Evolutionary conservation across 202 grass and related monocot genomes (phyloP).

Genomic region (Dendrocalamus latiflorus): DNA sequence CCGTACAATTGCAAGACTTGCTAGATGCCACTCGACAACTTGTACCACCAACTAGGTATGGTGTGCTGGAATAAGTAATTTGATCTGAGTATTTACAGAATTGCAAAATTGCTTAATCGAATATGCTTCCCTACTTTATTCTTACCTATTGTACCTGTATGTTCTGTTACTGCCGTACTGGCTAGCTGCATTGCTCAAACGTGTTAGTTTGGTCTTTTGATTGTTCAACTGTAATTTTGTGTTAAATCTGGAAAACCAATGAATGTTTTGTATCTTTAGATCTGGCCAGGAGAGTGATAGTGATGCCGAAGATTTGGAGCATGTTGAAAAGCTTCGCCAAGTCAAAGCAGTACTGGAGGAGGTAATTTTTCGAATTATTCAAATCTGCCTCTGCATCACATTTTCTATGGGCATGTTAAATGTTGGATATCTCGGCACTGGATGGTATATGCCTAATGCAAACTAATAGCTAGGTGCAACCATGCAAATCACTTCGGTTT

Average conservation of each 20-base stretch:
- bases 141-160: background rate
- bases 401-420: slow-evolving; percentile 14
- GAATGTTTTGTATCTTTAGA: slow-evolving; percentile 37
- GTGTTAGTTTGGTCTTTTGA: background rate
- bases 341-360: slow-evolving; percentile 99
- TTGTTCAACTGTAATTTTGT: slow-evolving; percentile 2
- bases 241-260: slow-evolving; percentile 18
- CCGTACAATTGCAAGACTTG: slow-evolving; percentile 94
- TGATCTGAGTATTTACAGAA: background rate
- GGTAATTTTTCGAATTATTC: slow-evolving; percentile 46
- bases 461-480: slow-evolving; percentile 11
- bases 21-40: slow-evolving; percentile 97
- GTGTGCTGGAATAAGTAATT: slow-evolving; percentile 20
- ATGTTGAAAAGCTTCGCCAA: slow-evolving; percentile 98
- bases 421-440: background rate
- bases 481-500: background rate
- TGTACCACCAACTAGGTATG: slow-evolving; percentile 84
- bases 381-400: slow-evolving; percentile 10
- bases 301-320: slow-evolving; percentile 89
- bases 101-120: background rate
- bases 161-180: background rate
- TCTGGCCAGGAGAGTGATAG: slow-evolving; percentile 95
- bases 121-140: background rate
- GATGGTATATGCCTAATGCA: background rate
- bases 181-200: background rate